These are phyloP conservation scores for Gigaspora rosea DNA, from an alignment of 192 early-diverging fungal species.

Conservation along the genomic window DNA sequence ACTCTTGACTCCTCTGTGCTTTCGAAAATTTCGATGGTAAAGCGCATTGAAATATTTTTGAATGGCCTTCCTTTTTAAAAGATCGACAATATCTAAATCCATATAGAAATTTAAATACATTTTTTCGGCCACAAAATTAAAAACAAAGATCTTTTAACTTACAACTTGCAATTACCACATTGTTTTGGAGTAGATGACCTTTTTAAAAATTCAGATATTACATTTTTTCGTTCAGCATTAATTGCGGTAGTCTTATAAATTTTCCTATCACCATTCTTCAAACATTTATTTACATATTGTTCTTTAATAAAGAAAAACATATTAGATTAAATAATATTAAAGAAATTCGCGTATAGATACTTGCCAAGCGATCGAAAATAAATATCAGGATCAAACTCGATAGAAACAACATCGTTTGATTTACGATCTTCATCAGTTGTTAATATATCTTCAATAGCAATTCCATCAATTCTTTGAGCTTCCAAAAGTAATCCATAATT, in stretches of 20 bases:
- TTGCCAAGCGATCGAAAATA: neutral
- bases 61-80: conserved; percentile 77
- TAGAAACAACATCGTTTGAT: conserved; percentile 50
- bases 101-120: neutral
- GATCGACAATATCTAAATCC: conserved; percentile 53
- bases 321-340: neutral
- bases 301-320: conserved; percentile 1
- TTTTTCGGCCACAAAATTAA: neutral
- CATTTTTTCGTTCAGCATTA: conserved; percentile 51
- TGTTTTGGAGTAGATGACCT: conserved; percentile 43
- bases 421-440: conserved; percentile 39
- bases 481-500: conserved; percentile 86
- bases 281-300: neutral
- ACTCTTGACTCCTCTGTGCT: conserved; percentile 21
- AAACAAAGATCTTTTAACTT: conserved; percentile 11
- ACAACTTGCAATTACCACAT: conserved; percentile 69
- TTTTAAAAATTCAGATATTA: conserved; percentile 55
- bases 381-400: no score
- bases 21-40: conserved; percentile 58
- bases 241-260: conserved; percentile 45
- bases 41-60: conserved; percentile 83
- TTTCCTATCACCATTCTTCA: neutral
- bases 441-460: conserved; percentile 47
- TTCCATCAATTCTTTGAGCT: conserved; percentile 77
- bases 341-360: neutral